These are phyloP conservation scores for Candida montana DNA, from an alignment of 805 yeast species.

Conservation along the genomic window DNA sequence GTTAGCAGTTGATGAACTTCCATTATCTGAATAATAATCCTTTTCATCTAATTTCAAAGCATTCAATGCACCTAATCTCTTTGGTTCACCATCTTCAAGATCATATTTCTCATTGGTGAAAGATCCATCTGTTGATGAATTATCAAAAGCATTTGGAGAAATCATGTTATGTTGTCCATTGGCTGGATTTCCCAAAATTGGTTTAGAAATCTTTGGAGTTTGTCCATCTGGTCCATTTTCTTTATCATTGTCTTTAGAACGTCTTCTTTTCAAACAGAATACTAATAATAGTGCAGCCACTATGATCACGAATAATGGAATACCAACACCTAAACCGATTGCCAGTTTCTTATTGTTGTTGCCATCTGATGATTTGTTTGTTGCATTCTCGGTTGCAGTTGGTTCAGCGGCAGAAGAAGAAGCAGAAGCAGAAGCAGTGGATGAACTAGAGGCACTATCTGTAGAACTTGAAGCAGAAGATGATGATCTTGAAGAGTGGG, in stretches of 20 bases:
- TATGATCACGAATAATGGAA: conserved; percentile 56
- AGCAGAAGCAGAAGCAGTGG: conserved; percentile 25
- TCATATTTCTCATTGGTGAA: conserved; percentile 23
- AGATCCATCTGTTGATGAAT: conserved; percentile 28
- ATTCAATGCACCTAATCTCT: conserved; percentile 44
- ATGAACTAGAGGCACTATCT: conserved; percentile 15
- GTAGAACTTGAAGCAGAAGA: conserved; percentile 25
- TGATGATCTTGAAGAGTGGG: conserved; percentile 22
- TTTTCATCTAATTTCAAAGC: conserved; percentile 46
- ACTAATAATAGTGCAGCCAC: conserved; percentile 44
- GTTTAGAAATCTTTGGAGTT: conserved; percentile 33
- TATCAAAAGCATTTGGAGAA: conserved; percentile 18
- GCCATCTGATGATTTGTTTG: conserved; percentile 12
- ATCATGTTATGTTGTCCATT: conserved; percentile 28
- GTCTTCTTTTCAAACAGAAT: conserved; percentile 50
- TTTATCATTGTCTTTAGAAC: conserved; percentile 29
- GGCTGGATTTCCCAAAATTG: conserved; percentile 33
- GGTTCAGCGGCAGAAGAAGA: conserved; percentile 5
- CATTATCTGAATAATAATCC: conserved; percentile 28
- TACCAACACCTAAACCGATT: conserved; percentile 83
- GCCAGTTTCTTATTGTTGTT: conserved; percentile 56
- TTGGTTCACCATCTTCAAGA: conserved; percentile 20
- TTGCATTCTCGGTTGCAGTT: conserved; percentile 17
- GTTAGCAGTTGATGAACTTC: conserved; percentile 49
- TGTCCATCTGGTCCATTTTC: conserved; percentile 21